A percentile compares a stretch with the other conserved stretches of the same genome.
phyloP scores from a whole-genome alignment of 176 grass and related monocot genomes.

The Avena eriantha region DNA sequence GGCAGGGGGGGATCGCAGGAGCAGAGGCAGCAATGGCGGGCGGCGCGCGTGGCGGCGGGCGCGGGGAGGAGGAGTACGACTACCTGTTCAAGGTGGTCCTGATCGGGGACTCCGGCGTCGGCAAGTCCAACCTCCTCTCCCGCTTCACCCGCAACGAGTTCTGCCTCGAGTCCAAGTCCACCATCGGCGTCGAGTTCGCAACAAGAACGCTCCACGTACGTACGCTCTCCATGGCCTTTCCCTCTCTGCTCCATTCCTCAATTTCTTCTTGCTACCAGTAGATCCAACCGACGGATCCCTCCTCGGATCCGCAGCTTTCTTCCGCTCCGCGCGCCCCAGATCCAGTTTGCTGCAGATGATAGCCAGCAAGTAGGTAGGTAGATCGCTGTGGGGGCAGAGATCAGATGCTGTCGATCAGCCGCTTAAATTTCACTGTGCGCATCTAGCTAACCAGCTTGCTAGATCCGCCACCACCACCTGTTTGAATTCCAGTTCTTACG shows the following conservation, averaged over 20 bases:
- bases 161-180: constrained; percentile 96
- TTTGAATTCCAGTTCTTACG: not conserved
- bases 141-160: constrained; percentile 99
- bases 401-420: not conserved
- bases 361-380: not conserved
- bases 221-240: no score
- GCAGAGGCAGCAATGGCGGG: no score
- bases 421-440: not conserved
- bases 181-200: constrained; percentile 98
- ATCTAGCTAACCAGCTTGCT: not conserved
- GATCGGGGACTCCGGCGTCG: constrained; percentile 94
- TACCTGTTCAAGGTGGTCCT: constrained; percentile 95
- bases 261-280: not conserved
- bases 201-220: constrained; percentile 23
- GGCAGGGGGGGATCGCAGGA: no score
- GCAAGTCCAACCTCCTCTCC: constrained; percentile 95
- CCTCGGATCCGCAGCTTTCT: not conserved
- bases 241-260: no score
- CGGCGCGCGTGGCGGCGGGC: no score
- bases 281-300: not conserved
- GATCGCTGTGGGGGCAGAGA: not conserved
- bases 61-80: constrained; percentile 90
- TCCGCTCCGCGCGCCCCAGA: not conserved
- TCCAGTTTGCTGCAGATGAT: not conserved
- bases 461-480: not conserved